Percentiles rank a stretch among this genome's conserved stretches.
phyloP scores from a whole-genome alignment of 2,329 filamentous ascomycete genomes.

The Fusarium redolens region DNA sequence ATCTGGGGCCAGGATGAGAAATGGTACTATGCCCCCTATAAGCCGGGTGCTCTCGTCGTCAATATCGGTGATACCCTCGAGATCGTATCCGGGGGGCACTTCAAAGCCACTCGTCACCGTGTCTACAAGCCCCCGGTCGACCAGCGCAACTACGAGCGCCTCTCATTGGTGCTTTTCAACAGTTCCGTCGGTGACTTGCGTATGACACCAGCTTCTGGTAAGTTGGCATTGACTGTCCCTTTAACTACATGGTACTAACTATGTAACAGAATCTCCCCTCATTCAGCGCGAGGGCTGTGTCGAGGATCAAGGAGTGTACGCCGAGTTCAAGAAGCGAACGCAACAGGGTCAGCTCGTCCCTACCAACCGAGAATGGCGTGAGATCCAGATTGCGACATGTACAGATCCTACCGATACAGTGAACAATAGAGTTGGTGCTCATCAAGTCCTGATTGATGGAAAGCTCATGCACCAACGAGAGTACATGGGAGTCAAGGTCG shows the following conservation, averaged over 20 bases:
- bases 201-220: slow-evolving; percentile 52
- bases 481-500: slow-evolving; percentile 59
- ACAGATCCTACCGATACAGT: slow-evolving; percentile 56
- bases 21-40: slow-evolving; percentile 39
- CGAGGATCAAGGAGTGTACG: slow-evolving; percentile 57
- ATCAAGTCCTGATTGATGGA: slow-evolving; percentile 56
- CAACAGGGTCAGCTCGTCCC: slow-evolving; percentile 55
- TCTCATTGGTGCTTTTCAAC: slow-evolving; percentile 58
- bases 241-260: accelerated
- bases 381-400: slow-evolving; percentile 59
- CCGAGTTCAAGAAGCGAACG: slow-evolving; percentile 57
- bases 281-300: slow-evolving; percentile 55
- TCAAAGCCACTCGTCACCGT: slow-evolving; percentile 36
- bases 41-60: slow-evolving; percentile 35
- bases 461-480: slow-evolving; percentile 60
- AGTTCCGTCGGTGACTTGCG: slow-evolving; percentile 57
- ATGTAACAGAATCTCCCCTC: slow-evolving; percentile 40
- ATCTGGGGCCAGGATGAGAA: slow-evolving; percentile 37
- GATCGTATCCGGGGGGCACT: slow-evolving; percentile 36
- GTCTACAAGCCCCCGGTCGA: slow-evolving; percentile 34
- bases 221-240: neutral
- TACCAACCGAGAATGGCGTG: slow-evolving; percentile 60
- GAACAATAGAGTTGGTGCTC: slow-evolving; percentile 54
- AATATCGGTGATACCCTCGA: slow-evolving; percentile 38
- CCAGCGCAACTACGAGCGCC: slow-evolving; percentile 50